Evolutionary conservation across 768 basidiomycete species (phyloP).

Genomic region (Cystobasidium ongulense): DNA sequence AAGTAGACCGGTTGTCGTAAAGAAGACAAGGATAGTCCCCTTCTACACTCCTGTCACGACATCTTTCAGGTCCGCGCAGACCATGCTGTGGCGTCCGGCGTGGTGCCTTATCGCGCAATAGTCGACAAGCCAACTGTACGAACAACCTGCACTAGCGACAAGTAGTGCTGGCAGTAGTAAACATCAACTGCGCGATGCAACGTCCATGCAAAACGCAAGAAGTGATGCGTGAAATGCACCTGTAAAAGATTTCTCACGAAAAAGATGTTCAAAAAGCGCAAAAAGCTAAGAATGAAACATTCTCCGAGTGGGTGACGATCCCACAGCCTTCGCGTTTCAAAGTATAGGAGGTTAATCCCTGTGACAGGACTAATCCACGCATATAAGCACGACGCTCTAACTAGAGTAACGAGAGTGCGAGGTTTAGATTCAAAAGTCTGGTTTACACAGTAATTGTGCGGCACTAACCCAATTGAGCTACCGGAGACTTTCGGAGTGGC

Average conservation of each 20-base stretch:
- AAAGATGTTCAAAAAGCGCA: not conserved
- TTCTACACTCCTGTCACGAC: too few species aligned
- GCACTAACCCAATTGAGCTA: not conserved
- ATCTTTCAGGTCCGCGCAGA: too few species aligned
- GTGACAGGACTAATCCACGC: not conserved
- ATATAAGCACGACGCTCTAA: not conserved
- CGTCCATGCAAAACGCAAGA: too few species aligned
- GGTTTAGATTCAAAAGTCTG: not conserved
- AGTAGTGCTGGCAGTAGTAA: too few species aligned
- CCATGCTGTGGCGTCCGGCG: not conserved
- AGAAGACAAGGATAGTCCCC: too few species aligned
- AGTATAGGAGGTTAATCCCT: not conserved
- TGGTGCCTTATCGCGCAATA: not conserved
- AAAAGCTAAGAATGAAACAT: not conserved
- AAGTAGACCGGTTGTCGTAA: too few species aligned
- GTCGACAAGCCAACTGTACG: too few species aligned
- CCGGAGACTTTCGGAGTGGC: not conserved
- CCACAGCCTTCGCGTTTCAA: not conserved
- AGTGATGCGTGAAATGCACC: too few species aligned
- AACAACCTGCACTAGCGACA: too few species aligned
- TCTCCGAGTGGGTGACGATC: not conserved
- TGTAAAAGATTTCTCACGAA: too few species aligned
- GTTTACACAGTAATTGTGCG: not conserved
- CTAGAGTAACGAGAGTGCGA: not conserved
- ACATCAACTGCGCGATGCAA: too few species aligned